A percentile compares a stretch with the other conserved stretches of the same genome.
phyloP scores from a whole-genome alignment of 2,329 filamentous ascomycete genomes.

The Paracorniculantispora psalliotae region DNA sequence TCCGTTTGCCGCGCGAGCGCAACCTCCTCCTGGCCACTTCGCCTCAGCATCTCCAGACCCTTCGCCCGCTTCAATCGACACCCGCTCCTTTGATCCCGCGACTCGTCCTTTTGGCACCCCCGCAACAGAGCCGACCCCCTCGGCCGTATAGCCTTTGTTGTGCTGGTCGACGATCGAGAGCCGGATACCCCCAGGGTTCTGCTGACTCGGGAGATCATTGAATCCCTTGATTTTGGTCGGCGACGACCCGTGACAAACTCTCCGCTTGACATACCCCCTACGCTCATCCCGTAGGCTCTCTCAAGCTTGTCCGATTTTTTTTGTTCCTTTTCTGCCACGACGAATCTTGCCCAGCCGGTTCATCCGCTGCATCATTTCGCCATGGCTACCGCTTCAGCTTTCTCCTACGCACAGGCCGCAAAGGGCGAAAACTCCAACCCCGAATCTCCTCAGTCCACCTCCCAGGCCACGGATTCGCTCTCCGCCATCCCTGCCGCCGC shows the following conservation, averaged over 20 bases:
- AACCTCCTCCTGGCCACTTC: neutral
- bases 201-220: conserved; percentile 16
- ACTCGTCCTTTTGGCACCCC: neutral
- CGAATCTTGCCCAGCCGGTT: conserved; percentile 15
- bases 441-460: conserved; percentile 35
- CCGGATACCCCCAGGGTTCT: conserved; percentile 10
- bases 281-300: conserved; percentile 1
- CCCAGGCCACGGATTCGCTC: conserved; percentile 18
- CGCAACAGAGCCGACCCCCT: conserved; percentile 1
- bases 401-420: conserved; percentile 94
- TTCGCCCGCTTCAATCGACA: neutral
- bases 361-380: conserved; percentile 22
- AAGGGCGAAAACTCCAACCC: conserved; percentile 52
- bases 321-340: conserved; percentile 24
- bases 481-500: neutral
- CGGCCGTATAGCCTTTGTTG: neutral
- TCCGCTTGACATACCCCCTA: conserved; percentile 1
- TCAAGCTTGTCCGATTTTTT: conserved; percentile 17
- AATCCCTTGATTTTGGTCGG: conserved; percentile 9
- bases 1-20: conserved; percentile 8
- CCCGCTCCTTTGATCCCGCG: neutral
- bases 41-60: neutral
- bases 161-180: conserved; percentile 17
- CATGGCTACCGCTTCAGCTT: conserved; percentile 57
- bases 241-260: conserved; percentile 4